phyloP scores from a whole-genome alignment of 1,284 basidiomycete genomes.

The Ustilago cynodontis region DNA sequence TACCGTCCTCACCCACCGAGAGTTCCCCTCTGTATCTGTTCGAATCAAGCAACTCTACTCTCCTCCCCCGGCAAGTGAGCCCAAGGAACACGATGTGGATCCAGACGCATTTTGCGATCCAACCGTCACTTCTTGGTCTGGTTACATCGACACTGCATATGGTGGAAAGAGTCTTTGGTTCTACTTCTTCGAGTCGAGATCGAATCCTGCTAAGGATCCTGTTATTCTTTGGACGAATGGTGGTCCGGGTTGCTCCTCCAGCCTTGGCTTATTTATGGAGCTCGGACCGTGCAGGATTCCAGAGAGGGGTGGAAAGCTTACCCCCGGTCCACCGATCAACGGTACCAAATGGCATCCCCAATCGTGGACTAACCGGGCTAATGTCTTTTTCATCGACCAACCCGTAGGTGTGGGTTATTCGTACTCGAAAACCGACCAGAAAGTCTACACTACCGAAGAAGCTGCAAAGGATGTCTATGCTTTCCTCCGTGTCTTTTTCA shows the following conservation, averaged over 20 bases:
- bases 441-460: conserved; percentile 65
- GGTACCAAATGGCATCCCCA: conserved; percentile 77
- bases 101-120: conserved; percentile 64
- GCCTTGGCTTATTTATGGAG: conserved; percentile 77
- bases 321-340: conserved; percentile 70
- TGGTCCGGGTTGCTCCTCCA: conserved; percentile 70
- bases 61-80: conserved; percentile 27
- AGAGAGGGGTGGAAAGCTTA: conserved; percentile 24
- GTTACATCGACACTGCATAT: conserved; percentile 74
- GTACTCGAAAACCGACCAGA: conserved; percentile 78
- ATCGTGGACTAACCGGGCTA: conserved; percentile 77
- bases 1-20: conserved; percentile 53
- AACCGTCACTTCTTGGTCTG: conserved; percentile 62
- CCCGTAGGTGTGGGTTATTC: conserved; percentile 80
- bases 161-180: conserved; percentile 82
- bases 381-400: conserved; percentile 80
- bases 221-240: conserved; percentile 71
- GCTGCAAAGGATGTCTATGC: conserved; percentile 69
- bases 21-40: conserved; percentile 58
- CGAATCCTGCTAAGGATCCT: conserved; percentile 77
- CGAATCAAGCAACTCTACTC: conserved; percentile 59
- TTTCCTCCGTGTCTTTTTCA: conserved; percentile 71
- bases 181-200: conserved; percentile 84
- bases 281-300: conserved; percentile 73
- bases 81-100: conserved; percentile 45